Evolutionary conservation across 129 eudicot genomes (phyloP).

Genomic region (Scalesia atractyloides): DNA sequence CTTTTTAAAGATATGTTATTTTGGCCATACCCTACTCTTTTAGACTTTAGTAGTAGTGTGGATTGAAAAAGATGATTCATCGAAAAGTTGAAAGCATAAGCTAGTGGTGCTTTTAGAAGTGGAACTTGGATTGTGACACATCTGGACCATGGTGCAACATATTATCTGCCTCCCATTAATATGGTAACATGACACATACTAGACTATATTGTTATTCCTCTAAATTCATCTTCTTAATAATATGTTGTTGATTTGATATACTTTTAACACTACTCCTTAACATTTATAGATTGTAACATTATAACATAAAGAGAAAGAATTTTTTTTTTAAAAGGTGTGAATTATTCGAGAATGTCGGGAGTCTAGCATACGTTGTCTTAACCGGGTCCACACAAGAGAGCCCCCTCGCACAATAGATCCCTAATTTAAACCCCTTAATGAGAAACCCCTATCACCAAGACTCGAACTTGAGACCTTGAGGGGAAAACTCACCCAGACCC

Average conservation of each 20-base stretch:
- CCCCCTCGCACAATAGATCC: too few relatives aligned
- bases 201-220: background rate
- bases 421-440: too few relatives aligned
- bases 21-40: slow-evolving; percentile 16
- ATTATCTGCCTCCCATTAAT: slow-evolving; percentile 26
- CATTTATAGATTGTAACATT: background rate
- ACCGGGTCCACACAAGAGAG: too few relatives aligned
- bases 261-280: background rate
- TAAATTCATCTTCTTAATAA: background rate
- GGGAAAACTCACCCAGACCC: too few relatives aligned
- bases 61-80: slow-evolving; percentile 37
- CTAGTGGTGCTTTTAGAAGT: slow-evolving; percentile 49
- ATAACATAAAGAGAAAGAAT: background rate
- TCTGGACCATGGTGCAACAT: slow-evolving; percentile 37
- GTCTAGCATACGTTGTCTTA: too few relatives aligned
- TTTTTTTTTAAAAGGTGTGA: too few relatives aligned
- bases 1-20: slow-evolving; percentile 34
- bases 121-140: slow-evolving; percentile 34
- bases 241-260: background rate
- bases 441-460: too few relatives aligned
- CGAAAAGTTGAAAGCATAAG: slow-evolving; percentile 34
- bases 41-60: slow-evolving; percentile 34
- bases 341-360: too few relatives aligned
- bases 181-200: slow-evolving; percentile 11
- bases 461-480: too few relatives aligned